Conservation (phyloP, 495 filamentous ascomycete species). For the Neurospora sp. region DNA sequence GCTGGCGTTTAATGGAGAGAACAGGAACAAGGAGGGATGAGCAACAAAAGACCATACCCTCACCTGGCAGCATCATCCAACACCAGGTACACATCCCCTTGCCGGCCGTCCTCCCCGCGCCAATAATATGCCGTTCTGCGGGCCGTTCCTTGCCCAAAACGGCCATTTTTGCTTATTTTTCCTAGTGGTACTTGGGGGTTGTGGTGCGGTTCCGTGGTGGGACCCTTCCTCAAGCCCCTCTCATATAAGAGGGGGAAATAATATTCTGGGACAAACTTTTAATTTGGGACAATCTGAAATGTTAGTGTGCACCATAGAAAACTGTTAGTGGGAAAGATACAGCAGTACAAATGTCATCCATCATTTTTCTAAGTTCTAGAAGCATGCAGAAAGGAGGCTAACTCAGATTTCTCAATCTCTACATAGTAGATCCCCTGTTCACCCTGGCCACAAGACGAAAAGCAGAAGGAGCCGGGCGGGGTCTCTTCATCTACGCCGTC, state of each 20-base stretch:
- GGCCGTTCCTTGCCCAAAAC: not conserved
- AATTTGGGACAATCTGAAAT: no score
- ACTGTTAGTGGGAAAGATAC: no score
- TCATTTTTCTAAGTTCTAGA: slow-evolving; percentile 26
- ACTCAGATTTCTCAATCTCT: not conserved
- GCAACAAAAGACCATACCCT: not conserved
- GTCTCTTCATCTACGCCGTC: slow-evolving; percentile 16
- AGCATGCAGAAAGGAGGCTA: slow-evolving; percentile 35
- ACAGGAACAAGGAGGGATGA: not conserved
- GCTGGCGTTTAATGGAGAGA: not conserved
- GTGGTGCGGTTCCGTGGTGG: no score
- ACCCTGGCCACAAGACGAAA: slow-evolving; percentile 38
- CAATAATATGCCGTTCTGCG: not conserved
- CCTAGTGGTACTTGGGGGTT: not conserved
- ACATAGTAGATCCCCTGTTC: not conserved
- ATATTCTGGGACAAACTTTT: no score
- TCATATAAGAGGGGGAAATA: not conserved
- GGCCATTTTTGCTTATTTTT: not conserved
- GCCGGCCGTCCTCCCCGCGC: not conserved
- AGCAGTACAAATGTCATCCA: no score
- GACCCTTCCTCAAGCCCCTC: not conserved
- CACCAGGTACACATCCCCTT: not conserved
- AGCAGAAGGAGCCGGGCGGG: slow-evolving; percentile 38
- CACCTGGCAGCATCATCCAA: not conserved
- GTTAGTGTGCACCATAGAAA: no score